Conservation (phyloP, 768 basidiomycete genomes). For the Punctularia strigosozonata region DNA sequence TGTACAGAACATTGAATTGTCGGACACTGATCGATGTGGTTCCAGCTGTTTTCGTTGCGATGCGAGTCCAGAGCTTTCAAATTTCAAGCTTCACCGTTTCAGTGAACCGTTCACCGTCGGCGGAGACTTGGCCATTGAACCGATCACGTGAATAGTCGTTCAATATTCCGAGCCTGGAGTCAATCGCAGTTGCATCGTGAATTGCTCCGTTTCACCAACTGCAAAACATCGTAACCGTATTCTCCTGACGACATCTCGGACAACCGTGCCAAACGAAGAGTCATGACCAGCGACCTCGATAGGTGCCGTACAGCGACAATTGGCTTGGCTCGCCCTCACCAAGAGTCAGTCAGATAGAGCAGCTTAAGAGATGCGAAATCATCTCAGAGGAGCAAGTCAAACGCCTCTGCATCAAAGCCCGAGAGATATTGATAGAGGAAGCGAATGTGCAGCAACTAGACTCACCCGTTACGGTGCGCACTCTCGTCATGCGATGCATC, state of each 20-base stretch:
- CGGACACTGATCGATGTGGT: too few species aligned
- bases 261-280: too few species aligned
- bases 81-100: too few species aligned
- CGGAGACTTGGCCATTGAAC: too few species aligned
- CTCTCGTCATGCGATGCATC: conserved; percentile 15
- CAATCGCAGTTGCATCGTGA: neutral
- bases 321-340: neutral
- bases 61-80: too few species aligned
- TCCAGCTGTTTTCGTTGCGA: too few species aligned
- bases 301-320: neutral
- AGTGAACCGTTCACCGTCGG: too few species aligned
- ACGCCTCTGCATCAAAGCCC: neutral
- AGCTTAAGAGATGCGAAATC: neutral
- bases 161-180: too few species aligned
- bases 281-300: neutral
- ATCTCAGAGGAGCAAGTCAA: neutral
- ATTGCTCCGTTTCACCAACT: neutral
- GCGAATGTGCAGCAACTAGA: conserved; percentile 97
- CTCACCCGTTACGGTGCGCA: conserved; percentile 82
- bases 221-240: too few species aligned
- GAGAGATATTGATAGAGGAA: neutral
- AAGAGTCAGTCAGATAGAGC: neutral
- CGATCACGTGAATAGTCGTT: too few species aligned
- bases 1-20: too few species aligned
- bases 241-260: too few species aligned